Base-by-base conservation (phyloP, 139 green algal genomes). In the Pseudopediastrum boryanum region DNA sequence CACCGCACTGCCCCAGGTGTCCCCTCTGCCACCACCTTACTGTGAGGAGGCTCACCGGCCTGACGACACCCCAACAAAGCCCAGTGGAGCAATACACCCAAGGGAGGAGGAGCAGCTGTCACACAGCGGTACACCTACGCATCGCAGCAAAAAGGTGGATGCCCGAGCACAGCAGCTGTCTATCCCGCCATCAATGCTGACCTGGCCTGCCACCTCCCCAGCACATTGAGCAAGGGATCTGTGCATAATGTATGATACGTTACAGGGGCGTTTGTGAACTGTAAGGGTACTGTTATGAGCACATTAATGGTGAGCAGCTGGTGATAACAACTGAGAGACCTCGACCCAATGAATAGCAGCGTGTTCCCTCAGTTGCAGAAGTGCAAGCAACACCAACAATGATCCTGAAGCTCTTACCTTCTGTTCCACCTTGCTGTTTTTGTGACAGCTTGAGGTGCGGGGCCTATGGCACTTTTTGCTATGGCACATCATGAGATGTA, bases 61-160 rank as follows among this genome's bases (percentile, higher is more conserved):
- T 16, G 44, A 9, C 80, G 80, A 65, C 81, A 72, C 31, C 46
- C 27, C 3, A 82, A 52, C 1, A 65, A 36, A 0, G 91, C 48
- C n/a, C 82, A 73, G 50, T 95, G 85, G 8, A 86, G 70, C 82
- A 93, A 71, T 25, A 12, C 48, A n/a, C 84, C 86, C 23, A 78
- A n/a, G n/a, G 46, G 52, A 5, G 85, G 82, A 46, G 35, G 21
- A 41, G 51, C 9, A 48, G 29, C 6, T 35, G 77, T 50, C 31
- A 84, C 7, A 13, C 51, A 69, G 16, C 64, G 38, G 62, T 86
- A 85, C 13, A 77, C 10, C 74, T 83, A 68, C 9, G n/a, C n/a
- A n/a, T n/a, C n/a, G n/a, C n/a, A n/a, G n/a, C 39, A 31, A 12
- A 67, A 21, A 6, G 8, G 54, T 13, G 10, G n/a, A 27, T 27